Base-by-base conservation (phyloP, 2,329 filamentous ascomycete species). In the Aspergillus bombycis region DNA sequence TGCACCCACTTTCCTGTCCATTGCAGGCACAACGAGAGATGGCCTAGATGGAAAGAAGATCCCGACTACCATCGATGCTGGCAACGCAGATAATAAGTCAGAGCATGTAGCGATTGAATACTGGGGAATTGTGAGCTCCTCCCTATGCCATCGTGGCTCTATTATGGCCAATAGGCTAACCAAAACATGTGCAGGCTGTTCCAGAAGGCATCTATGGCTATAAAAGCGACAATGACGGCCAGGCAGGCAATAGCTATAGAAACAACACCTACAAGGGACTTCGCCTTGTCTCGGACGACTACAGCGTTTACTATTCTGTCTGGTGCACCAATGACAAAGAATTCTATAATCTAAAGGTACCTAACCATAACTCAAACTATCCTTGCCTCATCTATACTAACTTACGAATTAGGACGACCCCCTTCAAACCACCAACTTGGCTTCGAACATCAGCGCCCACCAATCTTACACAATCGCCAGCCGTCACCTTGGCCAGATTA, bases 281-380 rank as follows among this genome's bases (percentile, higher is more conserved):
- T 23, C 81, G 87, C n/a, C 74, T 89, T 7, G 78, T 87, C 4
- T 77, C 82, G 0, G 72, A 82, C 2, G 75, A 77, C 5, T 91
- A 90, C 70, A 86, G 84, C 68, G 72, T 91, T 6, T 86, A 88
- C 65, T 91, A 91, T 69, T 84, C 87, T 0, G 86, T 90, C 0
- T 91, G 89, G 88, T 91, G 89, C 70, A 89, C 78, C 16, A 87
- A 87, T 58, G 88, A 90, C 70, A 85, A 86, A 61, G 88, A 91
- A 72, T 81, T 90, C 2, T 91, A 91, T 71, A 83, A 91, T 65
- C 70, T 89, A 45, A 84, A 80, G 69, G 86, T 85, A 26, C 45
- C 6, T 30, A 11, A 55, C 14, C 14, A 19, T 30, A 48, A 48
- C 4, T 14, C 21, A 23, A 12, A 8, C 10, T 21, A 41, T 41